phyloP scores from a whole-genome alignment of 2,329 filamentous ascomycete species.

The Truncatella angustata region DNA sequence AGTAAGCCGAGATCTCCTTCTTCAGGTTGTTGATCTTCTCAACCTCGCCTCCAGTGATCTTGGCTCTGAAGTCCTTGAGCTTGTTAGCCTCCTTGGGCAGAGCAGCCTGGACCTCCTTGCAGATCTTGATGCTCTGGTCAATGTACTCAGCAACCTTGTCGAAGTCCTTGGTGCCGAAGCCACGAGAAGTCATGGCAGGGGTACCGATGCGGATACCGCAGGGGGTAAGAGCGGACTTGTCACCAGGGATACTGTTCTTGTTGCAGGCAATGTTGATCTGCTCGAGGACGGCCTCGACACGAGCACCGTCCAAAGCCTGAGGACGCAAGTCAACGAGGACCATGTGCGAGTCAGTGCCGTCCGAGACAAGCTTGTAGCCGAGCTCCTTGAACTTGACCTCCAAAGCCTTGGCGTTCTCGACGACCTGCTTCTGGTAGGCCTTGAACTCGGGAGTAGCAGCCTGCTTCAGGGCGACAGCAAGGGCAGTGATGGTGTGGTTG shows the following conservation, averaged over 20 bases:
- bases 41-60: constrained; percentile 76
- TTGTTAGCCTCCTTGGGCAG: constrained; percentile 98
- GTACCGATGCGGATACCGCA: constrained; percentile 95
- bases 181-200: constrained; percentile 94
- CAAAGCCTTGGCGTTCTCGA: constrained; percentile 90
- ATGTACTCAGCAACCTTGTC: constrained; percentile 88
- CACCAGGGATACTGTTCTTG: constrained; percentile 98
- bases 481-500: constrained; percentile 98
- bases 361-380: constrained; percentile 91
- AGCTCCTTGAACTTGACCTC: constrained; percentile 81
- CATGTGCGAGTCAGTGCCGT: constrained; percentile 97
- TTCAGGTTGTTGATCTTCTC: constrained; percentile 79
- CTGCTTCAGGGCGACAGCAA: constrained; percentile 93
- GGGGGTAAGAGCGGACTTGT: constrained; percentile 94
- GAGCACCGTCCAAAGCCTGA: constrained; percentile 83
- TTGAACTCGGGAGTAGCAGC: constrained; percentile 88
- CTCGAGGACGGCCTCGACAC: constrained; percentile 93
- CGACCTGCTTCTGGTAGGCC: constrained; percentile 87
- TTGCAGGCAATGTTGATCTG: constrained; percentile 99
- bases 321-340: constrained; percentile 92
- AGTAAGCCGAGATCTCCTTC: constrained; percentile 89
- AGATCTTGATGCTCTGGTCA: constrained; percentile 82
- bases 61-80: constrained; percentile 98
- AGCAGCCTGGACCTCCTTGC: constrained; percentile 78
- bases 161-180: constrained; percentile 91